Percentiles rank a stretch among this genome's conserved stretches.
Conservation (phyloP, 345 rosid genomes). For the Gossypium australe region DNA sequence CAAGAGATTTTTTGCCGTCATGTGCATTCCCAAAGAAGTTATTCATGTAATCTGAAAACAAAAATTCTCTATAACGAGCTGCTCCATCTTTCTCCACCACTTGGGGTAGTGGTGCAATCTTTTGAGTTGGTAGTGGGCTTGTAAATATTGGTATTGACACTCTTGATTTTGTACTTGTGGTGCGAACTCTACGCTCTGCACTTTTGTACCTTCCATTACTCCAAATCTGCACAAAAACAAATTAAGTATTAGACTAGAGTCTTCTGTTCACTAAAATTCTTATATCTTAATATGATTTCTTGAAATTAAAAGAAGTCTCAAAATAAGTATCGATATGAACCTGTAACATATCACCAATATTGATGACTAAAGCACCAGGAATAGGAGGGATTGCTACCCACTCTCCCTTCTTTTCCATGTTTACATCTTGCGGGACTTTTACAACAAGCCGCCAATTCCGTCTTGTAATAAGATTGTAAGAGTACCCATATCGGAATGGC, state of each 20-base stretch:
- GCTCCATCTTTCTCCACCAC: constrained; percentile 41
- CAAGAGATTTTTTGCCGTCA: constrained; percentile 52
- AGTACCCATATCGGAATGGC: constrained; percentile 25
- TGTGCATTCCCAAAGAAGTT: constrained; percentile 45
- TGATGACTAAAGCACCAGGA: constrained; percentile 35
- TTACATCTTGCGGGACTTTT: background rate
- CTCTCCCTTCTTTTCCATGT: background rate
- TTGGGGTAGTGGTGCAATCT: constrained; percentile 40
- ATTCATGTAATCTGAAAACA: constrained; percentile 46
- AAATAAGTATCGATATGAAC: background rate
- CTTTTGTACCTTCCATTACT: constrained; percentile 62
- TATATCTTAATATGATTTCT: background rate
- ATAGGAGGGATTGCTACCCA: constrained; percentile 38
- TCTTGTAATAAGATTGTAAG: background rate
- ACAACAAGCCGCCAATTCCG: background rate
- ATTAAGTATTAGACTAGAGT: background rate
- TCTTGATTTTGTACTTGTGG: constrained; percentile 42
- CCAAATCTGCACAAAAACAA: constrained; percentile 27
- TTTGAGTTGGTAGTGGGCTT: constrained; percentile 34
- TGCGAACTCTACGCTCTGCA: constrained; percentile 49
- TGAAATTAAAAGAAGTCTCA: background rate
- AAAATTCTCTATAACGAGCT: constrained; percentile 36
- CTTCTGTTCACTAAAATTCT: no score
- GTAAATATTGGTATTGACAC: constrained; percentile 56
- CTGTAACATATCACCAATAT: constrained; percentile 38